Percentiles rank a stretch among this genome's conserved stretches.
phyloP scores from a whole-genome alignment of 1,139 yeast species.

The Eremothecium gossypii region DNA sequence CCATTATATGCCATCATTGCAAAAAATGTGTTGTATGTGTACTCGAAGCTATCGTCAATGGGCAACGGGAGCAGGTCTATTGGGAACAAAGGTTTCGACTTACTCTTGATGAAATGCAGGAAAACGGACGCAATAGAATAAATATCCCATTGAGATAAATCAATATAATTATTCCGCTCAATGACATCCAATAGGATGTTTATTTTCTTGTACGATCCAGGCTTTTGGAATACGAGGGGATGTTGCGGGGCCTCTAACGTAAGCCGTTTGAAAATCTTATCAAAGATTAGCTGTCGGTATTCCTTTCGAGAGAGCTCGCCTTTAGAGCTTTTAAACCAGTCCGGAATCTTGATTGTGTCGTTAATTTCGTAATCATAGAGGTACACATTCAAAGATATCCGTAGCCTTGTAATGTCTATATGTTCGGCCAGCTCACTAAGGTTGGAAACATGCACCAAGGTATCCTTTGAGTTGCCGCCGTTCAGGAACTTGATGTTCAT shows the following conservation, averaged over 20 bases:
- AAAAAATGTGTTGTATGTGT: conserved; percentile 33
- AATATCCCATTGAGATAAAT: conserved; percentile 54
- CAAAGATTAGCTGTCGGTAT: conserved; percentile 32
- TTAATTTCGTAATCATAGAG: conserved; percentile 38
- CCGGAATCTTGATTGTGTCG: conserved; percentile 31
- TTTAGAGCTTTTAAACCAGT: conserved; percentile 20
- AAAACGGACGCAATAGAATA: conserved; percentile 49
- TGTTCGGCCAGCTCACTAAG: conserved; percentile 54
- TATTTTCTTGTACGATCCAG: conserved; percentile 46
- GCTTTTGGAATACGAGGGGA: conserved; percentile 47
- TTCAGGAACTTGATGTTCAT: conserved; percentile 38
- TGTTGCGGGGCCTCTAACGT: conserved; percentile 36
- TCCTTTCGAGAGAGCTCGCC: conserved; percentile 27
- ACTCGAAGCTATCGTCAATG: conserved; percentile 37
- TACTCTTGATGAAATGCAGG: conserved; percentile 39
- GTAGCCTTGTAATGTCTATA: conserved; percentile 65
- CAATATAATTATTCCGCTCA: conserved; percentile 44
- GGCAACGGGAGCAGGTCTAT: conserved; percentile 39
- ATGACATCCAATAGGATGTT: conserved; percentile 45
- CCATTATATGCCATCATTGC: conserved; percentile 28
- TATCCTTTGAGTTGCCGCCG: conserved; percentile 12
- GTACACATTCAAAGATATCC: conserved; percentile 70
- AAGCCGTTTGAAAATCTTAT: conserved; percentile 41
- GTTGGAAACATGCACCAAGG: conserved; percentile 29
- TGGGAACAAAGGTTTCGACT: conserved; percentile 40